Evolutionary conservation across 1,284 basidiomycete species (phyloP).

Genomic region (Sanghuangporus weigelae): DNA sequence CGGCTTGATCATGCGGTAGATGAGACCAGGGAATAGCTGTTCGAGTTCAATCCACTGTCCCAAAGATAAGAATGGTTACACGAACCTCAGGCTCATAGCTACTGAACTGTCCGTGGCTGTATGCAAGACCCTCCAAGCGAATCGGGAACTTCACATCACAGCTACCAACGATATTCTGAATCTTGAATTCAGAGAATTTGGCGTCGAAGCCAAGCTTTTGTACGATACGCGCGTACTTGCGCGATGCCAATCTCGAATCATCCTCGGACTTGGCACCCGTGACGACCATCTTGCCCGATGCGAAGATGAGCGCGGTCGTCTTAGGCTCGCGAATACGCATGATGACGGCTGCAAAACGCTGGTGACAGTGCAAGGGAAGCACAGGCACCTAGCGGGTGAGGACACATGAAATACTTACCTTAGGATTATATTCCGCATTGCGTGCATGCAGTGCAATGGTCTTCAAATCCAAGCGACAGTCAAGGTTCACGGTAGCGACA

Average conservation of each 20-base stretch:
- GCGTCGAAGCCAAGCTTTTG: slow-evolving; percentile 99
- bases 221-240: slow-evolving; percentile 99
- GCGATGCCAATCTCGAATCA: slow-evolving; percentile 92
- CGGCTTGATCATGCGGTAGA: slow-evolving; percentile 99
- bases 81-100: slow-evolving; percentile 95
- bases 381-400: slow-evolving; percentile 25
- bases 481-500: slow-evolving; percentile 98
- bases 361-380: slow-evolving; percentile 47
- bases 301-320: slow-evolving; percentile 99
- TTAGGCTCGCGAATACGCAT: slow-evolving; percentile 99
- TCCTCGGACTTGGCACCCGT: slow-evolving; percentile 99
- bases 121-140: slow-evolving; percentile 94
- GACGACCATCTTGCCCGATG: slow-evolving; percentile 99
- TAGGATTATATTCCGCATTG: slow-evolving; percentile 99
- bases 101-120: slow-evolving; percentile 97
- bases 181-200: slow-evolving; percentile 99
- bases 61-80: slow-evolving; percentile 17
- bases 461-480: slow-evolving; percentile 95
- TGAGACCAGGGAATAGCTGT: slow-evolving; percentile 96
- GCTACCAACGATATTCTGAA: slow-evolving; percentile 98
- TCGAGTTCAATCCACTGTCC: slow-evolving; percentile 4
- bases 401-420: slow-evolving; percentile 70
- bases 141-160: slow-evolving; percentile 99
- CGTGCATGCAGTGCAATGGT: slow-evolving; percentile 97
- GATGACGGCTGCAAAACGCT: slow-evolving; percentile 99